These are phyloP conservation scores for Globisporangium cederbergense DNA, from an alignment of 352 stramenopile genomes.

Conservation along the genomic window DNA sequence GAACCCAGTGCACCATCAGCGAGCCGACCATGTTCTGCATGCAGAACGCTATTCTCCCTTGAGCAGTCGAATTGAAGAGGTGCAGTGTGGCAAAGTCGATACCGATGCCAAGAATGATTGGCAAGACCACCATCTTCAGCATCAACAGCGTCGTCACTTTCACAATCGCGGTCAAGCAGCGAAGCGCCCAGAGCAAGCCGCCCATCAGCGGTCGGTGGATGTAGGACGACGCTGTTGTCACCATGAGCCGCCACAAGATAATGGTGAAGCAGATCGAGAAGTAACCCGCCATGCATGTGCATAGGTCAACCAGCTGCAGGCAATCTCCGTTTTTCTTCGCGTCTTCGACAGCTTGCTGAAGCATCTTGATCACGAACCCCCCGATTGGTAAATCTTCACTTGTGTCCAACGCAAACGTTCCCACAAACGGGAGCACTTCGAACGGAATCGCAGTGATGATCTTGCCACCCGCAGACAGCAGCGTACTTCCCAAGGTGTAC, in stretches of 20 bases:
- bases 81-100: constrained; percentile 92
- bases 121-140: constrained; percentile 98
- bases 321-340: constrained; percentile 72
- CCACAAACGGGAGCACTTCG: constrained; percentile 21
- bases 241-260: constrained; percentile 82
- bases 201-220: constrained; percentile 80
- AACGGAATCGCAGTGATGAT: constrained; percentile 55
- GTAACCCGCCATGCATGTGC: constrained; percentile 77
- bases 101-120: constrained; percentile 91
- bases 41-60: constrained; percentile 79
- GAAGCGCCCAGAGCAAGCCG: constrained; percentile 73
- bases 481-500: constrained; percentile 91
- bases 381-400: constrained; percentile 24
- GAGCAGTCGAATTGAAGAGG: constrained; percentile 81
- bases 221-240: constrained; percentile 79
- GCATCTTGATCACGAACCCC: constrained; percentile 47
- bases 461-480: constrained; percentile 69
- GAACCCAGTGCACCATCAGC: constrained; percentile 95
- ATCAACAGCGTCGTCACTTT: constrained; percentile 95
- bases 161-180: constrained; percentile 82
- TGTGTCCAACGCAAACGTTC: constrained; percentile 18
- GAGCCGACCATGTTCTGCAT: constrained; percentile 89
- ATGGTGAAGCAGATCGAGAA: constrained; percentile 83
- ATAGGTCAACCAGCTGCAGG: constrained; percentile 81
- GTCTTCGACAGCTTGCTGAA: constrained; percentile 50